A percentile compares a stretch with the other conserved stretches of the same genome.
These are phyloP conservation scores for Microascus cirrosus DNA, from an alignment of 2,329 filamentous ascomycete species.

Conservation along the genomic window DNA sequence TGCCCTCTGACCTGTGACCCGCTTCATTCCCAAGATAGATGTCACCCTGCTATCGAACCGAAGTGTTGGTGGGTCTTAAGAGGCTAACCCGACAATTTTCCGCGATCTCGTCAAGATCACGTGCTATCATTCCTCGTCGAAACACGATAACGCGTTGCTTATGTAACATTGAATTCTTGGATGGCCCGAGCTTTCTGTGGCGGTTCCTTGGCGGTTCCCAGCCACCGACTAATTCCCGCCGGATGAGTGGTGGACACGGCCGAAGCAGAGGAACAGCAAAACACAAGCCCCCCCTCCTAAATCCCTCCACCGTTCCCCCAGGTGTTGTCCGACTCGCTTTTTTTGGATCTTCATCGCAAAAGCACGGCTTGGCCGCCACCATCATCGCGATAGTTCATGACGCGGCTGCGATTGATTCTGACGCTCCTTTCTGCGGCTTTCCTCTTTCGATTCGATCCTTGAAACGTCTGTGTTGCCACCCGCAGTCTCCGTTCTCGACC, in stretches of 20 bases:
- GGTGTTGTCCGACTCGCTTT: slow-evolving; percentile 1
- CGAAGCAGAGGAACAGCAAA: slow-evolving; percentile 2
- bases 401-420: background rate
- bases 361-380: background rate
- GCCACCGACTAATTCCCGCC: slow-evolving; percentile 3
- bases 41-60: no score
- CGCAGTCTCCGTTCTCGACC: background rate
- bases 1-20: no score
- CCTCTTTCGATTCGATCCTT: background rate
- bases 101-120: background rate
- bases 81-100: background rate
- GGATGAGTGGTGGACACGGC: slow-evolving; percentile 2
- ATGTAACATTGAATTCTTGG: background rate
- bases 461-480: background rate
- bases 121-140: background rate
- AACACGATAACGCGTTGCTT: background rate
- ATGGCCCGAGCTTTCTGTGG: slow-evolving; percentile 4
- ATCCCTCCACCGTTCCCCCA: slow-evolving; percentile 5
- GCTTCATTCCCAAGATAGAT: no score
- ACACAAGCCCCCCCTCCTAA: slow-evolving; percentile 4
- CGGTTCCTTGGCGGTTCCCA: slow-evolving; percentile 5
- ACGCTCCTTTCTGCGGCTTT: background rate
- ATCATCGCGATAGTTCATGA: background rate
- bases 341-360: slow-evolving; percentile 1
- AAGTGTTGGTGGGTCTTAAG: no score